Percentiles rank a stretch among this genome's conserved stretches.
These are phyloP conservation scores for Pichia thaimueangensis DNA, from an alignment of 805 yeast genomes.

Conservation along the genomic window DNA sequence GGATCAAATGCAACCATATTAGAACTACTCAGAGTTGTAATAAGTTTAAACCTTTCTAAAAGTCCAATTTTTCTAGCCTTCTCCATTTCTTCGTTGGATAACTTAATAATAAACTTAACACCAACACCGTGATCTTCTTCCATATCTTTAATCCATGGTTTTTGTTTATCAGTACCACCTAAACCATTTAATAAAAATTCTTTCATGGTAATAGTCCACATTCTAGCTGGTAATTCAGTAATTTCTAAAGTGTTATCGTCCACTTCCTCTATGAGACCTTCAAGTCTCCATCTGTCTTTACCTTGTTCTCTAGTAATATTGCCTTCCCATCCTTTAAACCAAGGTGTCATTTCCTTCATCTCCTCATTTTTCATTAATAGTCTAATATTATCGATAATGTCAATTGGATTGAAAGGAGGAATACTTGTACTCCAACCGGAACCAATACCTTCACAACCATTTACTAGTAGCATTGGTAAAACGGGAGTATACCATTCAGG, in stretches of 20 bases:
- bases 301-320: slow-evolving; percentile 51
- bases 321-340: slow-evolving; percentile 97
- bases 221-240: slow-evolving; percentile 85
- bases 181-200: slow-evolving; percentile 73
- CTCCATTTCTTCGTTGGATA: slow-evolving; percentile 76
- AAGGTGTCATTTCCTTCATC: slow-evolving; percentile 70
- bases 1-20: slow-evolving; percentile 97
- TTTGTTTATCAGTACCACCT: slow-evolving; percentile 64
- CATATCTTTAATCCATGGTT: slow-evolving; percentile 89
- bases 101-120: slow-evolving; percentile 70
- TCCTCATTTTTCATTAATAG: slow-evolving; percentile 69
- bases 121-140: slow-evolving; percentile 87
- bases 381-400: slow-evolving; percentile 68
- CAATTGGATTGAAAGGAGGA: slow-evolving; percentile 85
- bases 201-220: slow-evolving; percentile 90
- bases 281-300: slow-evolving; percentile 64
- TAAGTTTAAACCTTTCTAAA: slow-evolving; percentile 75
- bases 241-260: slow-evolving; percentile 80
- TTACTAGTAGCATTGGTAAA: slow-evolving; percentile 90
- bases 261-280: slow-evolving; percentile 74
- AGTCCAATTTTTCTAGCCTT: slow-evolving; percentile 71
- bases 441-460: slow-evolving; percentile 97
- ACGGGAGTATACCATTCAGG: slow-evolving; percentile 95
- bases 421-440: slow-evolving; percentile 97
- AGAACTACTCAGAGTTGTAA: slow-evolving; percentile 58